Evolutionary conservation across 768 basidiomycete genomes (phyloP).

Genomic region (Leccinum variicolor): DNA sequence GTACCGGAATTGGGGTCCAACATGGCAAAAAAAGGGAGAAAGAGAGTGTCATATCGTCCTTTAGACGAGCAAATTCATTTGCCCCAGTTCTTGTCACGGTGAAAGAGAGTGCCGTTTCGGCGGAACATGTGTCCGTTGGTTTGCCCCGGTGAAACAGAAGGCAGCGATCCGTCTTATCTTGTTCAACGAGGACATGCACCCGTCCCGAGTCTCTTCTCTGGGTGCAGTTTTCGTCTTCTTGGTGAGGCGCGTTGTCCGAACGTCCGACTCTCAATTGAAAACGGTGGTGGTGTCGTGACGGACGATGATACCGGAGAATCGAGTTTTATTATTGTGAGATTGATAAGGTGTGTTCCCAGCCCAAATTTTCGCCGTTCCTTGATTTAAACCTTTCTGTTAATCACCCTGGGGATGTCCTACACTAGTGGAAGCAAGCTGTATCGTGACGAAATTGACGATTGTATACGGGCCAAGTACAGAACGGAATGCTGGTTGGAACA

Average conservation of each 20-base stretch:
- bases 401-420: neutral
- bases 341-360: slow-evolving; percentile 59
- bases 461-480: slow-evolving; percentile 54
- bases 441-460: slow-evolving; percentile 48
- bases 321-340: slow-evolving; percentile 66
- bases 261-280: slow-evolving; percentile 60
- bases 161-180: slow-evolving; percentile 8
- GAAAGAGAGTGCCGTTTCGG: slow-evolving; percentile 39
- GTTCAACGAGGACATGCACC: neutral
- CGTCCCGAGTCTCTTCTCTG: slow-evolving; percentile 44
- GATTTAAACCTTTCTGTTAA: neutral
- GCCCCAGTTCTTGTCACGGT: slow-evolving; percentile 38
- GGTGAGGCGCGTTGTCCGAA: slow-evolving; percentile 62
- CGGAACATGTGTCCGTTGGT: slow-evolving; percentile 29
- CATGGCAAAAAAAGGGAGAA: slow-evolving; percentile 18
- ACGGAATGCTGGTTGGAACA: slow-evolving; percentile 95
- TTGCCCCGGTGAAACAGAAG: slow-evolving; percentile 16
- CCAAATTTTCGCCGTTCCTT: neutral
- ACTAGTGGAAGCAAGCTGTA: slow-evolving; percentile 74
- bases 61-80: slow-evolving; percentile 65
- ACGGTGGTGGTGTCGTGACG: slow-evolving; percentile 51
- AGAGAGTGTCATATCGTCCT: slow-evolving; percentile 51
- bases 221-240: slow-evolving; percentile 53
- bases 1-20: neutral
- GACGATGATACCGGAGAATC: slow-evolving; percentile 46